Evolutionary conservation across 1,284 basidiomycete species (phyloP).

Genomic region (Polyporus tsugae): DNA sequence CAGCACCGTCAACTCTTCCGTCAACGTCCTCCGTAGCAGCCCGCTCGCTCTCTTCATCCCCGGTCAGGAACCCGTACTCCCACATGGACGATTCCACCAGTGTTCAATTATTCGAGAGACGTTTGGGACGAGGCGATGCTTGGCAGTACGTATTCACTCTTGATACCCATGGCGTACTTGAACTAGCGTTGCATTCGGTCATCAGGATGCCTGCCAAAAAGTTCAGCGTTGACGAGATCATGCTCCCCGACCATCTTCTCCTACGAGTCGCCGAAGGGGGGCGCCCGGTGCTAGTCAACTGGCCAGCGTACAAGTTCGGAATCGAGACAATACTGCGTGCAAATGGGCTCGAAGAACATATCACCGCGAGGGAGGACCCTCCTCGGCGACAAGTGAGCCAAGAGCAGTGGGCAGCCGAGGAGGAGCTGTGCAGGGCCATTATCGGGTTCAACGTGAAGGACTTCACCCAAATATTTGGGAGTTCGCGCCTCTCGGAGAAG

Average conservation of each 20-base stretch:
- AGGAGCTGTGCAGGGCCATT: slow-evolving; percentile 14
- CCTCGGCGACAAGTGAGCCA: not conserved
- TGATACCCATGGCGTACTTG: not conserved
- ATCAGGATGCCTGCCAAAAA: not conserved
- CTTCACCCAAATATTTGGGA: not conserved
- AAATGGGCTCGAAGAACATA: slow-evolving; percentile 11
- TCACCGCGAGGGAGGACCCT: not conserved
- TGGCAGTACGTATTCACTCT: not conserved
- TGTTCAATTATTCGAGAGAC: not conserved
- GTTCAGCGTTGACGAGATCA: slow-evolving; percentile 1
- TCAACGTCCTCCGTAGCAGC: not conserved
- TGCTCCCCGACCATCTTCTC: slow-evolving; percentile 18
- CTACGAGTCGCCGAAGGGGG: not conserved
- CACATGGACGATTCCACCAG: not conserved
- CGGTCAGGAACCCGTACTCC: not conserved
- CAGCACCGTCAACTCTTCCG: not conserved
- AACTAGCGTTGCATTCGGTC: not conserved
- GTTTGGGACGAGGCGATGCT: not conserved
- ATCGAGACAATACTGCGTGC: slow-evolving; percentile 16
- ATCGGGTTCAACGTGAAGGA: slow-evolving; percentile 18
- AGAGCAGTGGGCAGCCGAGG: slow-evolving; percentile 16
- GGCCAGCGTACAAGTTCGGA: slow-evolving; percentile 16
- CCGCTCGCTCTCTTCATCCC: not conserved
- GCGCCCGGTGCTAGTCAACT: not conserved
- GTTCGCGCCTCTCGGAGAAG: not conserved